Base-by-base conservation (phyloP, 495 filamentous ascomycete genomes). In the Amorphotheca resinae region DNA sequence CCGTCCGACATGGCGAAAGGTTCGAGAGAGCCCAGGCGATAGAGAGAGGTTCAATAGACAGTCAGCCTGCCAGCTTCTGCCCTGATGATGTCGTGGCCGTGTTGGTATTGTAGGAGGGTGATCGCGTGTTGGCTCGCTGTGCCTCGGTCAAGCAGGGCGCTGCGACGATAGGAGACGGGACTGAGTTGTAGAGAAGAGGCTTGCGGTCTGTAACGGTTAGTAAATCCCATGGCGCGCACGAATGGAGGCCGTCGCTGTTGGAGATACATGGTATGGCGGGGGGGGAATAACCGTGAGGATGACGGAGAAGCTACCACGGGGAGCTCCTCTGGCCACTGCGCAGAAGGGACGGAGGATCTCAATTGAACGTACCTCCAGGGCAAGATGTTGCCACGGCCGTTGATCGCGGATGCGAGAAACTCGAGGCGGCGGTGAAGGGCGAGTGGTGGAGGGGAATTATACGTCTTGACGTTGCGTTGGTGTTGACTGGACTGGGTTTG, bases 1-100 rank as follows among this genome's bases (percentile, higher is more conserved):
- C 67, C 67, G 60, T 74, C 70, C 54, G 69, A 66, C 70, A 74
- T 74, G 56, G 48, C 60, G 66, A 58, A 44, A 15, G 28, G n/a
- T 35, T 38, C 17, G 20, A 41, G 22, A 17, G 4, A 30, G 11
- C 16, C 28, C 37, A 7, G n/a, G 26, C 20, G 45, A 36, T 22
- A n/a, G 28, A 16, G n/a, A 22, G 3, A 22, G 22, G 22, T 12
- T 40, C 8, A 42, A 20, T 22, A 35, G 20, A 38, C 3, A 23
- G 39, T 23, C 38, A 23, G 32, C 15, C 31, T 34, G 49, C 45
- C 46, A 37, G 45, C 38, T 39, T 44, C 40, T 2, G 43, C 38
- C 21, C 37, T 43, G 45, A 48, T 48, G 48, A 46, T 33, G 12
- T 48, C 16, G 38, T 38, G 26, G 23, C 38, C 40, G 22, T 41